Evolutionary conservation across 2,329 filamentous ascomycete species (phyloP), one percentile per base, ranked within the genome.

Genomic region (Fusarium bulbicola): DNA sequence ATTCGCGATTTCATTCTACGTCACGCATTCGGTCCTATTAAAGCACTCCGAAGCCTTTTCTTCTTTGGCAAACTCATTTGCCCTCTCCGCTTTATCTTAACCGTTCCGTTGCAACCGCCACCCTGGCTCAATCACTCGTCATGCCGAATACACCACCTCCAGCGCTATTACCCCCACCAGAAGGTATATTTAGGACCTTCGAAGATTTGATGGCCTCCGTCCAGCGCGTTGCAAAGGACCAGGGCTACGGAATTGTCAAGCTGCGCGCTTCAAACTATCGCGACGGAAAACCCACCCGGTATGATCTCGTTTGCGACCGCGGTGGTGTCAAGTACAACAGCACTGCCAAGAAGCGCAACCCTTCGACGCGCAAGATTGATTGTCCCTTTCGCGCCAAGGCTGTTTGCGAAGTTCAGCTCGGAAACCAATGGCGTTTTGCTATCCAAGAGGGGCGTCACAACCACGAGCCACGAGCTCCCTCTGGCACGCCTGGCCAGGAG

Each of bases 291-390:
- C 88, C 89, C 2, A 90, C 89, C 26, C 86, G 89, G 21, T 91
- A 90, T 80, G 89, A 91, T 71, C 83, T 91, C 16, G 89, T 91
- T 39, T 91, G 89, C 80, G 89, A 91, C 73, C 88, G 89, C 45
- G 89, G 89, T 60, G 89, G 89, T 68, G 89, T 91, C 78, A 91
- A 90, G 80, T 91, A 91, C 81, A 89, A 84, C 82, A 90, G 88
- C 80, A 91, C 89, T 4, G 89, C 89, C 13, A 90, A 90, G 84
- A 91, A 90, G 82, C 86, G 89, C 63, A 90, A 89, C 74, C 89
- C 89, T 3, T 90, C 87, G 60, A 91, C 89, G 47, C 88, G 89
- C 78, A 91, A 91, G 81, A 88, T 91, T 62, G 89, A 91, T 78
- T 91, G 89, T 63, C 89, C 89, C 16, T 91, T 89, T 82, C 87